These are phyloP conservation scores for Auricularia sp. DNA, from an alignment of 768 basidiomycete species.

Conservation along the genomic window DNA sequence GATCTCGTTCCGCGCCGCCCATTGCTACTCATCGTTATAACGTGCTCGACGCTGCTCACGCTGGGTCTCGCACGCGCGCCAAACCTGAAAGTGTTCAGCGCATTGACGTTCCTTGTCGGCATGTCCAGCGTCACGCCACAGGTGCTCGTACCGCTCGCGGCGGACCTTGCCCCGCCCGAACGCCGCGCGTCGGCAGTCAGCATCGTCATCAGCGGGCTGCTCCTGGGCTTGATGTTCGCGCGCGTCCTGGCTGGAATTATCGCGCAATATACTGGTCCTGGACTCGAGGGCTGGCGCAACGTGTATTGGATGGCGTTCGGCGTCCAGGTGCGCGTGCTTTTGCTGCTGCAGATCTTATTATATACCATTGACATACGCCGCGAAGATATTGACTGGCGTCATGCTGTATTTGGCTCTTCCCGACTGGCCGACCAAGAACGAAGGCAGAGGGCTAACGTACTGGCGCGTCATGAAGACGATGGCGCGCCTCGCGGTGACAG, in stretches of 20 bases:
- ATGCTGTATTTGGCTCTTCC: too few species aligned
- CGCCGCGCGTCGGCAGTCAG: constrained; percentile 67
- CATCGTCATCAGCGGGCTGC: constrained; percentile 37
- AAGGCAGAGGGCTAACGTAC: too few species aligned
- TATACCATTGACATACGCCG: too few species aligned
- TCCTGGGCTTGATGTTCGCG: constrained; percentile 70
- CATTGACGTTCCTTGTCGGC: constrained; percentile 62
- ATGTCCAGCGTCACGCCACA: constrained; percentile 51
- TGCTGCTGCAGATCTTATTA: too few species aligned
- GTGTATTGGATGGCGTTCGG: constrained; percentile 36
- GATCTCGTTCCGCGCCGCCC: constrained; percentile 72
- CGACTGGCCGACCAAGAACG: too few species aligned
- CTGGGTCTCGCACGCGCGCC: constrained; percentile 62
- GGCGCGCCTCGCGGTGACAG: too few species aligned
- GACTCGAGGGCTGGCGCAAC: constrained; percentile 32
- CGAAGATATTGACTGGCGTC: too few species aligned
- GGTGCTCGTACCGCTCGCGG: constrained; percentile 57
- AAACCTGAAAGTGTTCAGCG: constrained; percentile 51
- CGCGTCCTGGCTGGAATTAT: constrained; percentile 62
- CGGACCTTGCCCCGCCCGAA: constrained; percentile 69
- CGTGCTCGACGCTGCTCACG: constrained; percentile 46
- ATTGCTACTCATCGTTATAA: constrained; percentile 52
- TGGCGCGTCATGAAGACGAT: too few species aligned
- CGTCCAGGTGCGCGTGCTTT: constrained; percentile 11
- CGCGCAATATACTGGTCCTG: constrained; percentile 45